Evolutionary conservation across 495 filamentous ascomycete genomes (phyloP).

Genomic region (Aspergillus leporis): DNA sequence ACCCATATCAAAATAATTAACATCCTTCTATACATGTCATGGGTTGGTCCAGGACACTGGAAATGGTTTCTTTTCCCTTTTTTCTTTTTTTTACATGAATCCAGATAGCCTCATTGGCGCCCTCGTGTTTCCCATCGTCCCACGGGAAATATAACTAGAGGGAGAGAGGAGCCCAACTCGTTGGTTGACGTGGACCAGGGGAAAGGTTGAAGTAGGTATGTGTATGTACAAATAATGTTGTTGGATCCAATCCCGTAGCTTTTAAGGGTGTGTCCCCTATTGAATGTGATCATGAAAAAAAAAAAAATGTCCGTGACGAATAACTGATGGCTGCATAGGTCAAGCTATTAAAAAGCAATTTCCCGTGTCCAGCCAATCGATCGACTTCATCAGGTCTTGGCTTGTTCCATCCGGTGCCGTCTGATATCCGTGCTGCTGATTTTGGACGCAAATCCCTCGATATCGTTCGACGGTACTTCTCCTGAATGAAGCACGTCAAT

Average conservation of each 20-base stretch:
- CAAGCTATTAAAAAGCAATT: slow-evolving; percentile 2
- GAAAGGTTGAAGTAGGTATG: not conserved
- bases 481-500: slow-evolving; percentile 84
- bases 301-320: slow-evolving; percentile 1
- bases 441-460: slow-evolving; percentile 70
- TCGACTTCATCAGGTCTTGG: slow-evolving; percentile 26
- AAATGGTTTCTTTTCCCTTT: no score
- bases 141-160: not conserved
- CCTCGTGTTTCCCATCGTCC: not conserved
- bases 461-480: slow-evolving; percentile 49
- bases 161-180: not conserved
- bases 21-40: not conserved
- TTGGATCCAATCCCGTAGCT: not conserved
- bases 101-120: not conserved
- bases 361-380: slow-evolving; percentile 6
- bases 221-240: slow-evolving; percentile 3
- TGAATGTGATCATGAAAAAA: not conserved
- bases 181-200: not conserved
- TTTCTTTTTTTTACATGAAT: not conserved
- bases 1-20: not conserved
- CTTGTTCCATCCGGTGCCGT: slow-evolving; percentile 47
- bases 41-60: not conserved
- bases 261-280: not conserved
- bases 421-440: slow-evolving; percentile 84
- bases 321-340: slow-evolving; percentile 2